Evolutionary conservation across 768 basidiomycete species (phyloP), one percentile per base, ranked within the genome.

Genomic region (Xanthoconium purpureum): DNA sequence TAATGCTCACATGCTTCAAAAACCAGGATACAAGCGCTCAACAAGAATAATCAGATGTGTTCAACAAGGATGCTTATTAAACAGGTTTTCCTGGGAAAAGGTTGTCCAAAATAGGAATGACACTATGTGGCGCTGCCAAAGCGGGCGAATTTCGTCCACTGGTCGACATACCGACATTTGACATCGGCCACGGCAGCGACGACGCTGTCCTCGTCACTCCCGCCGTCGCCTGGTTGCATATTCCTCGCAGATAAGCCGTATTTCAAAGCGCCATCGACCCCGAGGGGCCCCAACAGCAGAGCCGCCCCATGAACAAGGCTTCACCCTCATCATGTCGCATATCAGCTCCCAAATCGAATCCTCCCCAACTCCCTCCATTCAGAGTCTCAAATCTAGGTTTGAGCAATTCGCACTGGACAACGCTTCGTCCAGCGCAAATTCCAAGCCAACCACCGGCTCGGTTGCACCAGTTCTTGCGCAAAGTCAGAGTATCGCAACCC

Each of bases 351-450:
- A 69, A 58, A 75, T 85, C 59, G 82, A 88, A 68, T 78, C 80
- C 18, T 75, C 73, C 5, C 77, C 84, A 37, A 74, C 79, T 17
- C 81, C 82, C 38, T 84, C 88, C 3, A 88, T 91, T 51, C 85
- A 80, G 69, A 88, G 78, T 57, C 75, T 91, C 17, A 81, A 81
- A 44, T 88, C 85, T 32, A 81, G 75, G 64, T 91, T 90, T 64
- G 89, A 91, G 66, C 80, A 84, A 62, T 72, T 89, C 28, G 84
- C 87, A 5, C 73, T 75, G 45, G 74, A 75, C 11, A 71, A 76
- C 13, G 57, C 64, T 56, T 54, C 60, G 18, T 33, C 50, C 46
- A 47, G 44, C 51, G 6, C 14, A n/a, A 39, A 33, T 2, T 15
- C 29, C 29, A 65, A 54, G 42, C 48, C 56, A 33, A 47, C 28